Conservation (phyloP, 768 basidiomycete species). For the Crucibulum laeve region DNA sequence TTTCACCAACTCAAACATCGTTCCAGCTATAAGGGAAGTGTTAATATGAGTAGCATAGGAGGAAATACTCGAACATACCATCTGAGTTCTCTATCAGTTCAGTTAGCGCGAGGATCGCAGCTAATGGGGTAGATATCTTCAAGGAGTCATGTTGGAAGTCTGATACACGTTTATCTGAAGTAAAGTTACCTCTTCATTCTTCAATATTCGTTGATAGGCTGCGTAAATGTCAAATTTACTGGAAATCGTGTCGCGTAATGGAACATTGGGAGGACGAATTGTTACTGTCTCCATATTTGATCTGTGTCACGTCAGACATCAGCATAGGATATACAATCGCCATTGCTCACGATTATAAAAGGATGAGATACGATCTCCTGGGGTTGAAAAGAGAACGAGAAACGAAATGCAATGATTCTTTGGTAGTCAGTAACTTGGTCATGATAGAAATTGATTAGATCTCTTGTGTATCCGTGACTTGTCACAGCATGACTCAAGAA, state of each 20-base stretch:
- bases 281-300: neutral
- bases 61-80: slow-evolving; percentile 38
- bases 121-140: slow-evolving; percentile 79
- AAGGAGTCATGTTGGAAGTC: slow-evolving; percentile 2
- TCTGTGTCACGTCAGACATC: no score
- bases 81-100: slow-evolving; percentile 77
- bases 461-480: no score
- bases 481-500: no score
- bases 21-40: slow-evolving; percentile 56
- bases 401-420: no score
- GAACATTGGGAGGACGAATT: neutral
- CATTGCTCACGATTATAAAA: no score
- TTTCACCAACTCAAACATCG: slow-evolving; percentile 89
- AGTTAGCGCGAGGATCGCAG: slow-evolving; percentile 83
- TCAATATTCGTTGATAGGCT: slow-evolving; percentile 59
- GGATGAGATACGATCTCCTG: no score
- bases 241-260: no score
- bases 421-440: no score
- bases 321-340: no score
- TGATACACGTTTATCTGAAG: neutral
- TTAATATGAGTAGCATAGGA: slow-evolving; percentile 3
- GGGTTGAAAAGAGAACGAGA: no score
- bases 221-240: slow-evolving; percentile 36
- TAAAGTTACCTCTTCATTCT: slow-evolving; percentile 57
- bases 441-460: no score